These are phyloP conservation scores for Beauveria varroae DNA, from an alignment of 2,329 filamentous ascomycete species.

Conservation along the genomic window DNA sequence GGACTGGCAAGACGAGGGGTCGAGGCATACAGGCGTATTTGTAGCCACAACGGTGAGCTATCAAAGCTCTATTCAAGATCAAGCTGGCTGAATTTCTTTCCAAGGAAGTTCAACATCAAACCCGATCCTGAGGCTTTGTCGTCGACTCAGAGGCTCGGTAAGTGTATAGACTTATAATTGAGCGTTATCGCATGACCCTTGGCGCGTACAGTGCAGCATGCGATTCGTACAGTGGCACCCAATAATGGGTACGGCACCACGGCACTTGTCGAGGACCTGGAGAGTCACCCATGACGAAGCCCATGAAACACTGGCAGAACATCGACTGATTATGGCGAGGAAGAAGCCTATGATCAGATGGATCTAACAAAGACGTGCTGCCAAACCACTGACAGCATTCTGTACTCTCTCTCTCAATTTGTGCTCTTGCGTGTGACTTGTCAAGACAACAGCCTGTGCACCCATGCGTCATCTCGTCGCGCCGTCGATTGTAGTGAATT, in stretches of 20 bases:
- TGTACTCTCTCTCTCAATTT: too few species aligned
- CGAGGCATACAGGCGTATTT: neutral
- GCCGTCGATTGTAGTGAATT: too few species aligned
- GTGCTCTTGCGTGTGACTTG: too few species aligned
- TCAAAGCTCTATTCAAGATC: neutral
- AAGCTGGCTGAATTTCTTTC: too few species aligned
- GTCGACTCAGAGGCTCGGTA: too few species aligned
- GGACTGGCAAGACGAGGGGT: neutral
- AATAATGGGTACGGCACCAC: neutral
- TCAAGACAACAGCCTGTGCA: too few species aligned
- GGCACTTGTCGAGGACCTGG: conserved; percentile 3
- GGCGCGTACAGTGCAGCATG: neutral
- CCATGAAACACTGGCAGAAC: neutral
- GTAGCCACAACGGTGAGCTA: neutral
- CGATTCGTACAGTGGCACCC: neutral
- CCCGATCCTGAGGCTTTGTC: too few species aligned
- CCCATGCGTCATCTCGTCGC: too few species aligned
- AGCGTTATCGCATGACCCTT: neutral
- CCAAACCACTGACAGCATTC: too few species aligned
- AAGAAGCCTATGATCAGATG: too few species aligned
- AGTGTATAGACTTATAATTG: neutral
- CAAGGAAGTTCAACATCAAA: too few species aligned
- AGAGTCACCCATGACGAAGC: neutral
- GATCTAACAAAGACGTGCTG: too few species aligned
- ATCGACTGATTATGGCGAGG: neutral